Evolutionary conservation across 139 green algal species (phyloP).

Genomic region (Closterium sp.): DNA sequence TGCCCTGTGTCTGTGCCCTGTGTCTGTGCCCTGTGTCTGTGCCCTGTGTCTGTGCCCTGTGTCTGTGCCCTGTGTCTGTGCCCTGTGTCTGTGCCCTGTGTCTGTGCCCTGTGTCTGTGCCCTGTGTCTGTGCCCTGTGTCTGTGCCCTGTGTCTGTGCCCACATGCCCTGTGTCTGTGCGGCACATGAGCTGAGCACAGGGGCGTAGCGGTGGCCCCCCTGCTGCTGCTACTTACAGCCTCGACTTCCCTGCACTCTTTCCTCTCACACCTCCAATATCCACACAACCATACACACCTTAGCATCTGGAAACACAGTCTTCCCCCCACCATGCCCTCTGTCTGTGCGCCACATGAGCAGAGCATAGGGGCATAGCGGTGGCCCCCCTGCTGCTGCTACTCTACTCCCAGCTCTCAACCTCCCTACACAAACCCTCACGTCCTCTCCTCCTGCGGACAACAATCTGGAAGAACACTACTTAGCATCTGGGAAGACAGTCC

Average conservation of each 20-base stretch:
- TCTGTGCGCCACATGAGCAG: slow-evolving; percentile 78
- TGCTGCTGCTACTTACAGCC: background rate
- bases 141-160: too few species aligned
- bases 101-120: too few species aligned
- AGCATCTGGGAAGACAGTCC: background rate
- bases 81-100: too few species aligned
- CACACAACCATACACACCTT: background rate
- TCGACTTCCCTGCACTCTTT: too few species aligned
- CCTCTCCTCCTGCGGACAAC: background rate
- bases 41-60: too few species aligned
- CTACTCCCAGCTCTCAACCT: too few species aligned
- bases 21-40: too few species aligned
- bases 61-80: too few species aligned
- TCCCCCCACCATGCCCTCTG: background rate
- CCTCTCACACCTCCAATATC: background rate
- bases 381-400: slow-evolving; percentile 69
- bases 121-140: too few species aligned
- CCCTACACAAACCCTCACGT: background rate
- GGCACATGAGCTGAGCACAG: background rate
- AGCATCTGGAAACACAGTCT: background rate
- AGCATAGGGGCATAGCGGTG: slow-evolving; percentile 79
- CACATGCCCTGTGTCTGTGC: too few species aligned
- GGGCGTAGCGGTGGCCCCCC: background rate
- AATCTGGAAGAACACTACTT: background rate
- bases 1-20: too few species aligned